phyloP scores from a whole-genome alignment of 495 filamentous ascomycete genomes.

The Annulohypoxylon nitens region DNA sequence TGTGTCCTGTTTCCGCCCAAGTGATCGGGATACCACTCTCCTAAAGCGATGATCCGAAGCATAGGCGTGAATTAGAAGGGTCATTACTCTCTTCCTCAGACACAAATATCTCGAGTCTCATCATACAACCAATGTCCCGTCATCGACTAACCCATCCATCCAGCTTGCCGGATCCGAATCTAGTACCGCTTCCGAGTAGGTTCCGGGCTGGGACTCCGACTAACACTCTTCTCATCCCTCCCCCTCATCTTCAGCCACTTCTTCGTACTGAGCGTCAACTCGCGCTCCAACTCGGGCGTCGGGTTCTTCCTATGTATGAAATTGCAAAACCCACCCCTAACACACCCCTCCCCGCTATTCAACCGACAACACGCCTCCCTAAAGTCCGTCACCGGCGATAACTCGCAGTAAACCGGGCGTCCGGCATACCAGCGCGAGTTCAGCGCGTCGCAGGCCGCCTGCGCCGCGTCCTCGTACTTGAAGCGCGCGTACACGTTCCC shows the following conservation, averaged over 20 bases:
- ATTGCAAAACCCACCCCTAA: slow-evolving; percentile 97
- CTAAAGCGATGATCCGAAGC: neutral
- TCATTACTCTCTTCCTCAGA: neutral
- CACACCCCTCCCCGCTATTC: slow-evolving; percentile 95
- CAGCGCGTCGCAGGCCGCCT: slow-evolving; percentile 91
- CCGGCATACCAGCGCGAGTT: slow-evolving; percentile 98
- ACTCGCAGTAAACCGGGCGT: slow-evolving; percentile 96
- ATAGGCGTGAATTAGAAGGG: neutral
- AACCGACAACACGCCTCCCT: slow-evolving; percentile 96
- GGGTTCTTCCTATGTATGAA: slow-evolving; percentile 99
- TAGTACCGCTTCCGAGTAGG: slow-evolving; percentile 77
- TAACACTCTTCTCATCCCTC: slow-evolving; percentile 85
- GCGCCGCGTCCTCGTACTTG: slow-evolving; percentile 99
- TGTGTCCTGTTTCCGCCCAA: neutral
- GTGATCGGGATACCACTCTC: neutral
- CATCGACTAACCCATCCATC: neutral
- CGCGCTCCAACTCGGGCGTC: slow-evolving; percentile 84
- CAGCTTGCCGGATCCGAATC: neutral
- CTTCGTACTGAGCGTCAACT: slow-evolving; percentile 88
- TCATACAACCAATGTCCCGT: neutral
- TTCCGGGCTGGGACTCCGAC: slow-evolving; percentile 80
- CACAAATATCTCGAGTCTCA: neutral
- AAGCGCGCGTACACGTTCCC: slow-evolving; percentile 99
- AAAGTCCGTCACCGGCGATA: slow-evolving; percentile 97
- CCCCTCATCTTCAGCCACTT: slow-evolving; percentile 94